Evolutionary conservation across 495 filamentous ascomycete genomes (phyloP).

Genomic region (Lophiotrema nucula): DNA sequence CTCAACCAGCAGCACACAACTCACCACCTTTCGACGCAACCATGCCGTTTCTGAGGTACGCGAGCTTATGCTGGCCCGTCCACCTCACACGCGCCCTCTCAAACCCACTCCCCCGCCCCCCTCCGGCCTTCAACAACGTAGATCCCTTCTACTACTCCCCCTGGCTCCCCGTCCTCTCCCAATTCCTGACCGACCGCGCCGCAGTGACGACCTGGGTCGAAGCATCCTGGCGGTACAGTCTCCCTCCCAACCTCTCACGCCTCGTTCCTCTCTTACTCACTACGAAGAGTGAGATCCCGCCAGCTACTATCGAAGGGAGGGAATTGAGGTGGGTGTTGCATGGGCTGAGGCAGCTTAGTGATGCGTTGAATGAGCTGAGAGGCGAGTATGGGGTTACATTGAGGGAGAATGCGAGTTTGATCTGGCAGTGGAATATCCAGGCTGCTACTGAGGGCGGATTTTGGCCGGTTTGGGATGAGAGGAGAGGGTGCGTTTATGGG

Average conservation of each 20-base stretch:
- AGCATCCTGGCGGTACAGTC: conserved; percentile 28
- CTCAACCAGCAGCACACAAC: neutral
- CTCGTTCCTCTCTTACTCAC: conserved; percentile 20
- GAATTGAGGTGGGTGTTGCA: conserved; percentile 23
- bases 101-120: neutral
- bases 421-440: conserved; percentile 25
- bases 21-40: conserved; percentile 7
- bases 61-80: conserved; percentile 26
- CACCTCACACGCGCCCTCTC: conserved; percentile 25
- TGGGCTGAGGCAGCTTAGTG: conserved; percentile 15
- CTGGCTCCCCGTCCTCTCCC: conserved; percentile 23
- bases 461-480: conserved; percentile 24
- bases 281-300: conserved; percentile 15
- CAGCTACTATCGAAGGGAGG: conserved; percentile 15
- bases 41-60: conserved; percentile 27
- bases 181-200: conserved; percentile 20
- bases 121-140: neutral
- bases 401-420: conserved; percentile 17
- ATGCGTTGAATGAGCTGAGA: conserved; percentile 17
- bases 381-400: conserved; percentile 15
- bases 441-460: neutral
- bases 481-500: conserved; percentile 8
- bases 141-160: conserved; percentile 6
- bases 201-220: conserved; percentile 29
- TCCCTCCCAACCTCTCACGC: conserved; percentile 27